Evolutionary conservation across 495 filamentous ascomycete genomes (phyloP), one percentile per base, ranked within the genome.

Genomic region (Podospora didyma): DNA sequence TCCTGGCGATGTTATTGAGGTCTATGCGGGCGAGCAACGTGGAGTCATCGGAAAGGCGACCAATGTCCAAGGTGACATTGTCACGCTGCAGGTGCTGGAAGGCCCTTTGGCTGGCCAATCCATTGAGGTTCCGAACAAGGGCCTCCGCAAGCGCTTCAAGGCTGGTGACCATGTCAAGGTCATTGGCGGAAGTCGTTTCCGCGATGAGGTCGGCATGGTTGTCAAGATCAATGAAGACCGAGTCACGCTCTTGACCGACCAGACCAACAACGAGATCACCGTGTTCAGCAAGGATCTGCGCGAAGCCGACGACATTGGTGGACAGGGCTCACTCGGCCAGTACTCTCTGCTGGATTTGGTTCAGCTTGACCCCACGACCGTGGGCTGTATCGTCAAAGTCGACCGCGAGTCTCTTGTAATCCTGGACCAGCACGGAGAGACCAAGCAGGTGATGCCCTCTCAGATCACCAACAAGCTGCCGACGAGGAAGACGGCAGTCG

Each of bases 151-250:
- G 73, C 81, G 86, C 31, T 99, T 99, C 82, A 84, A 79, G 54
- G 83, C 89, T 56, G 95, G 95, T 76, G 94, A 99, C 66, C 95
- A 99, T 68, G 95, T 97, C 76, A 97, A 97, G 72, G 93, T 97
- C 58, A 96, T 97, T 64, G 92, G 94, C 42, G 93, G 92, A 31
- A 96, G 92, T 70, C 86, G 90, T 51, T 97, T 88, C 68, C 81
- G 86, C 53, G 94, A 97, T 62, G 95, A 97, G 72, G 84, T 96
- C 46, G 95, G 95, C 64, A 96, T 97, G 88, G 92, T 99, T 12
- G 89, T 96, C 45, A 87, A 89, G 68, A 94, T 96, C 58, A 85
- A 83, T 57, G 88, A 92, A 26, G 95, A 97, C 68, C 84, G 86
- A 20, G 92, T 99, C 46, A 97, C 95, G 1, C 73, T 99, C 51